These are phyloP conservation scores for Arabis hirsuta DNA, from an alignment of 345 rosid species.

Conservation along the genomic window DNA sequence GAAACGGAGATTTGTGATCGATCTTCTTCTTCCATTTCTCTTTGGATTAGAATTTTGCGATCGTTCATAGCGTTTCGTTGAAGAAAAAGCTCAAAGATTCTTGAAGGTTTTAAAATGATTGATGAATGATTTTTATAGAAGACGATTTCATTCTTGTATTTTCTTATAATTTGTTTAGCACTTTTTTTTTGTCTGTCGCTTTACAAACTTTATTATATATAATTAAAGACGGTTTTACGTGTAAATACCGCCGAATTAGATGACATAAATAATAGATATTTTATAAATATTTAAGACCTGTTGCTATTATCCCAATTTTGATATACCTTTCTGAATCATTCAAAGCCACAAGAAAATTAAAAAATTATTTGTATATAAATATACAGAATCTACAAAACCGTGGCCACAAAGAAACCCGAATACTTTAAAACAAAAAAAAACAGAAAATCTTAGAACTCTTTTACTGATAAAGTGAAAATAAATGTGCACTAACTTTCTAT, in stretches of 20 bases:
- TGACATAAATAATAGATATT: slow-evolving; percentile 34
- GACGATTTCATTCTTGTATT: neutral
- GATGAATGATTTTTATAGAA: slow-evolving; percentile 13
- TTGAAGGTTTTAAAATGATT: slow-evolving; percentile 8
- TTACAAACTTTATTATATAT: slow-evolving; percentile 21
- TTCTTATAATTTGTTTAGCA: neutral
- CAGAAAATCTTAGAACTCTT: neutral
- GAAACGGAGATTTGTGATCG: slow-evolving; percentile 18
- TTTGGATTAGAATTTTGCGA: slow-evolving; percentile 23
- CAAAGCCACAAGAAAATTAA: slow-evolving; percentile 33
- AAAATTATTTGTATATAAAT: neutral
- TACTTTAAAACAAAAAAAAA: neutral
- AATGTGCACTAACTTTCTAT: neutral
- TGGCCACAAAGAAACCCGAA: slow-evolving; percentile 31
- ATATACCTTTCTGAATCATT: slow-evolving; percentile 28
- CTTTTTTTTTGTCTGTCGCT: slow-evolving; percentile 18
- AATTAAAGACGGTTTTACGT: slow-evolving; percentile 38
- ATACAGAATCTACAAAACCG: slow-evolving; percentile 17
- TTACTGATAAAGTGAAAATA: slow-evolving; percentile 13
- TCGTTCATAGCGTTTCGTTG: slow-evolving; percentile 37
- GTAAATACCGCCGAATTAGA: slow-evolving; percentile 33
- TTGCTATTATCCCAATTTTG: slow-evolving; percentile 34
- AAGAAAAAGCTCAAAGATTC: neutral
- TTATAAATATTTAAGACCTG: slow-evolving; percentile 33
- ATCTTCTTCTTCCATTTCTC: slow-evolving; percentile 25